Base-by-base conservation (phyloP, 2,329 filamentous ascomycete genomes). In the Corynespora cassiicola region DNA sequence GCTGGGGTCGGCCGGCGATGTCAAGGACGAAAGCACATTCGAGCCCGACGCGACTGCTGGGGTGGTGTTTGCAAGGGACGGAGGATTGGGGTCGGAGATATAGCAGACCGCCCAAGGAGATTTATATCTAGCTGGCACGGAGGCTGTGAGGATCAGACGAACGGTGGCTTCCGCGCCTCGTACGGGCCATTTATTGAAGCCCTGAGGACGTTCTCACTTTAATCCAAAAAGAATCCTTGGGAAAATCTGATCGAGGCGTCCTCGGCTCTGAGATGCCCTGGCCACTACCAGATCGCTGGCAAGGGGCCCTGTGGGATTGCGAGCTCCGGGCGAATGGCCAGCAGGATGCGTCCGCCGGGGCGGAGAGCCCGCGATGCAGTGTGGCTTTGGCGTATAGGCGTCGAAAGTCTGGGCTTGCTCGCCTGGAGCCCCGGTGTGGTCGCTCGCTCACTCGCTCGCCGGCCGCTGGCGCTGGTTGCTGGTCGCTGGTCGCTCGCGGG, bases 141-240 rank as follows among this genome's bases (percentile, higher is more conserved):
- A n/a, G 29, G 23, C 14, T 24, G 32, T 48, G 55, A 54, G 35
- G 46, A 26, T 52, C 26, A 37, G 42, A 14, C 18, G 30, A 16
- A 20, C 37, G 29, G 46, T 60, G 56, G 62, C 53, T 58, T 62
- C 55, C 57, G 58, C 58, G 57, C 57, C 57, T 62, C 53, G 54
- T 47, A 50, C 45, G 36, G 51, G 34, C 32, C 47, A 39, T 46
- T 45, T 54, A 65, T 58, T 60, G 59, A 58, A 55, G 55, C 52
- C 47, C 35, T 43, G 41, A 31, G 45, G 42, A 43, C 31, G 43
- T 50, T 48, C n/a, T n/a, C 39, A 51, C 45, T 44, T 36, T 46
- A 50, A 57, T 61, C 54, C 56, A 52, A 55, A 62, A 61, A 49
- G 32, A 59, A 56, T 54, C 59, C 47, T 56, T 55, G 46, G 41